phyloP scores from a whole-genome alignment of 352 stramenopile species.

The Phytopythium chamaehyphon region DNA sequence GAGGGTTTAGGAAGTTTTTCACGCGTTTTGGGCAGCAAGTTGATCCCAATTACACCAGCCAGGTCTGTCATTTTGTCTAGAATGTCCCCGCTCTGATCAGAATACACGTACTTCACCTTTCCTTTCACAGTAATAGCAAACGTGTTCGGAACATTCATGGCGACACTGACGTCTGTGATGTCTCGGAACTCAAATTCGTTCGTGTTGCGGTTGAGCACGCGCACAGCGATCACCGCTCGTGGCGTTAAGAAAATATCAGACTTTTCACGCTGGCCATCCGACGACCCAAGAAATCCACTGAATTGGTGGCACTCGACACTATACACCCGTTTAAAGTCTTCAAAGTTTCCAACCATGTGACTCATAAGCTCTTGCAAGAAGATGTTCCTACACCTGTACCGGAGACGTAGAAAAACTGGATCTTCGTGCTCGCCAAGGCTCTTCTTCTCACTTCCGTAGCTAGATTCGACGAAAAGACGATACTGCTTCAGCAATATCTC shows the following conservation, averaged over 20 bases:
- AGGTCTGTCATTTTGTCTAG: slow-evolving; percentile 59
- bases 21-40: slow-evolving; percentile 23
- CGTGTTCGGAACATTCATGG: slow-evolving; percentile 41
- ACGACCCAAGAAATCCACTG: slow-evolving; percentile 64
- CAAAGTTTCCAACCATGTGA: slow-evolving; percentile 68
- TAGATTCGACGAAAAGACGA: slow-evolving; percentile 61
- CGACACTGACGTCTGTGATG: slow-evolving; percentile 49
- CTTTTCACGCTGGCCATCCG: slow-evolving; percentile 69
- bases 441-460: slow-evolving; percentile 55
- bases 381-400: slow-evolving; percentile 69
- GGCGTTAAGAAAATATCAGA: slow-evolving; percentile 68
- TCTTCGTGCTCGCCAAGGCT: slow-evolving; percentile 58
- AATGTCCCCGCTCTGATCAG: slow-evolving; percentile 51
- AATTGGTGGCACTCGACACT: slow-evolving; percentile 69
- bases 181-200: slow-evolving; percentile 71
- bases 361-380: slow-evolving; percentile 85
- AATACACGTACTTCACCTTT: slow-evolving; percentile 77
- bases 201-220: slow-evolving; percentile 61
- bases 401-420: slow-evolving; percentile 58
- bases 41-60: slow-evolving; percentile 63
- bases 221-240: slow-evolving; percentile 55
- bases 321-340: slow-evolving; percentile 74
- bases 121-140: slow-evolving; percentile 56
- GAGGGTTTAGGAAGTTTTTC: slow-evolving; percentile 57
- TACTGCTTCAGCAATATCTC: slow-evolving; percentile 73